Evolutionary conservation across 345 rosid species (phyloP).

Genomic region (Rhodomyrtus tomentosa): DNA sequence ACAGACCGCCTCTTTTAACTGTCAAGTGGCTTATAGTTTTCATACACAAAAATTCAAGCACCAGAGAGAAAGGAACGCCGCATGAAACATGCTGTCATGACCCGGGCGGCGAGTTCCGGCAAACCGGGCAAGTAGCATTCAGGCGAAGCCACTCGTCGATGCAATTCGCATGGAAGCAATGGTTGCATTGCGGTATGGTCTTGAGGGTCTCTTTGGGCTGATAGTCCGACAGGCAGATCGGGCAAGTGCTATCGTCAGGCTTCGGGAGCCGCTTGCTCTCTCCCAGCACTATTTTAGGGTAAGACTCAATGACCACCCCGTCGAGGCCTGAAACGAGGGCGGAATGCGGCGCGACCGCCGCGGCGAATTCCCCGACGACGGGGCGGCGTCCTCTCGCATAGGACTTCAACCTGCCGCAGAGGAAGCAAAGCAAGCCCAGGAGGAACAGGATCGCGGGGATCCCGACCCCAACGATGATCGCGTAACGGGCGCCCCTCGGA

Average conservation of each 20-base stretch:
- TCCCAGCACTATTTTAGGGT: conserved; percentile 31
- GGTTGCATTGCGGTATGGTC: conserved; percentile 21
- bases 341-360: conserved; percentile 9
- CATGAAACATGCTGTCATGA: not conserved
- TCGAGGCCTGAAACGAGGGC: conserved; percentile 22
- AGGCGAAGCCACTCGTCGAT: conserved; percentile 8
- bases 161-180: conserved; percentile 12
- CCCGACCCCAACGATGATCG: conserved; percentile 42
- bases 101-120: not conserved
- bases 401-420: conserved; percentile 21
- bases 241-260: conserved; percentile 22
- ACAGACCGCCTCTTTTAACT: not conserved
- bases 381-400: conserved; percentile 4
- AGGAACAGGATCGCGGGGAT: conserved; percentile 32
- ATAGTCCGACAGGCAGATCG: conserved; percentile 34
- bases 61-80: not conserved
- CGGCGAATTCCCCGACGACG: conserved; percentile 1
- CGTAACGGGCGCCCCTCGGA: conserved; percentile 30
- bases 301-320: conserved; percentile 38
- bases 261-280: conserved; percentile 37
- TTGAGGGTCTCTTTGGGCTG: conserved; percentile 23
- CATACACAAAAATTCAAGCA: not conserved
- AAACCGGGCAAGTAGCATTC: conserved; percentile 12
- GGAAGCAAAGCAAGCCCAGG: conserved; percentile 21
- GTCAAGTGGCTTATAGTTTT: not conserved